A percentile compares a stretch with the other conserved stretches of the same genome.
Conservation (phyloP, 75 land plant species). For the Adiantum capillusveneris region DNA sequence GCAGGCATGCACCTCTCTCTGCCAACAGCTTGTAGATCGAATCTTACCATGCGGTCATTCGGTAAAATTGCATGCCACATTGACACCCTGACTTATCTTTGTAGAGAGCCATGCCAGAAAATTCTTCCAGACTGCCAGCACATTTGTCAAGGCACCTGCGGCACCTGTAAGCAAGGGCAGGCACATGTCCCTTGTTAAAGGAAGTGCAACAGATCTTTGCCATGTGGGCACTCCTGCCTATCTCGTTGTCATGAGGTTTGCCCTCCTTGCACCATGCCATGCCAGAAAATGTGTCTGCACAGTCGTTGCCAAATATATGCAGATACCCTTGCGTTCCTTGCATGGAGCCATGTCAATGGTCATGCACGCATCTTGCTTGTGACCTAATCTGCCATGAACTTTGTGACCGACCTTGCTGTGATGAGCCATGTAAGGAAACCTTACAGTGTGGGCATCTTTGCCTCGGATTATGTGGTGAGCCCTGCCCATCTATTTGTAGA, state of each 20-base stretch:
- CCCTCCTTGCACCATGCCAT: constrained; percentile 12
- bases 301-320: constrained; percentile 13
- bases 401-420: constrained; percentile 8
- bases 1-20: neutral
- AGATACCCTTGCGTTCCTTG: constrained; percentile 19
- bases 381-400: constrained; percentile 13
- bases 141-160: constrained; percentile 19
- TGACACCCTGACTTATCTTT: constrained; percentile 9
- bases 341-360: constrained; percentile 20
- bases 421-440: constrained; percentile 3
- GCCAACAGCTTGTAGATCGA: neutral
- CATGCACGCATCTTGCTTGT: constrained; percentile 13
- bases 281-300: constrained; percentile 23
- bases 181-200: constrained; percentile 14
- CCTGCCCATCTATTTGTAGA: constrained; percentile 16
- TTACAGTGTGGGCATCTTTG: constrained; percentile 18
- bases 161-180: constrained; percentile 12
- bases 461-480: constrained; percentile 21
- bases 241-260: constrained; percentile 14
- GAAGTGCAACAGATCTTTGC: constrained; percentile 12
- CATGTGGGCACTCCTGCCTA: constrained; percentile 19
- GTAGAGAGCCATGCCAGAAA: constrained; percentile 10
- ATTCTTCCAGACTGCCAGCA: constrained; percentile 15
- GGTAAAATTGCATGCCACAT: constrained; percentile 6
- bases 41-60: constrained; percentile 6